Evolutionary conservation across 768 basidiomycete genomes (phyloP), one percentile per base, ranked within the genome.

Genomic region (Chalciporus sphaerocephalus): DNA sequence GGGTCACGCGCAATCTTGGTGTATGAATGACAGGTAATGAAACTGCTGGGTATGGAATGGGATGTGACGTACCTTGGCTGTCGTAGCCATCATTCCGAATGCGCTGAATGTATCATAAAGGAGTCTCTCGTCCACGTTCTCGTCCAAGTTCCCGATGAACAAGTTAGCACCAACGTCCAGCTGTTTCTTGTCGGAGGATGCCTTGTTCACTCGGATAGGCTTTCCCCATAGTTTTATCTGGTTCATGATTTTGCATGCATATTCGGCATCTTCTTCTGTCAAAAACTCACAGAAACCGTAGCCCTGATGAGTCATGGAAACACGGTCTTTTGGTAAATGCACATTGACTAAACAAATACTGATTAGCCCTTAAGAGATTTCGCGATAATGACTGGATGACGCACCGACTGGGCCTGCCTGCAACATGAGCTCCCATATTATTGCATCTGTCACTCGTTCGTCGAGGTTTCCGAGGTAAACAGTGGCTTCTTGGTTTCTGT

Each of bases 241-340:
- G 66, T 99, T 99, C 95, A 98, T 97, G 58, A 98, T 97, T 77
- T 97, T 96, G 79, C 95, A 97, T 47, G 93, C 95, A 68, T 99
- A 99, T 69, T 99, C 96, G 51, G 96, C 93, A 71, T 98, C 96
- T 67, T 96, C 94, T 73, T 98, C 94, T 30, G 93, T 93, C 69
- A 95, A 73, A 68, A 99, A 98, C 75, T 99, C 96, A 79, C 95
- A 97, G 72, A 99, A 99, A 32, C 96, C 96, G 70, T 97, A 99
- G 38, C 96, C 96, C 70, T 99, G 96, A 65, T 98, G 96, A 1
- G 90, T 78, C 90, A 94, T 95, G 11, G 93, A 96, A 46, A 99
- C 91, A 56, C 96, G 85, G 69, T 99, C 96, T 71, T 98, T 99
- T 12, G 96, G 94, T 6, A 99, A 75, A 69, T 98, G 96, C 0